Percentiles rank a stretch among this genome's conserved stretches.
These are phyloP conservation scores for Vishniacozyma victoriae DNA, from an alignment of 768 basidiomycete genomes.

Conservation along the genomic window DNA sequence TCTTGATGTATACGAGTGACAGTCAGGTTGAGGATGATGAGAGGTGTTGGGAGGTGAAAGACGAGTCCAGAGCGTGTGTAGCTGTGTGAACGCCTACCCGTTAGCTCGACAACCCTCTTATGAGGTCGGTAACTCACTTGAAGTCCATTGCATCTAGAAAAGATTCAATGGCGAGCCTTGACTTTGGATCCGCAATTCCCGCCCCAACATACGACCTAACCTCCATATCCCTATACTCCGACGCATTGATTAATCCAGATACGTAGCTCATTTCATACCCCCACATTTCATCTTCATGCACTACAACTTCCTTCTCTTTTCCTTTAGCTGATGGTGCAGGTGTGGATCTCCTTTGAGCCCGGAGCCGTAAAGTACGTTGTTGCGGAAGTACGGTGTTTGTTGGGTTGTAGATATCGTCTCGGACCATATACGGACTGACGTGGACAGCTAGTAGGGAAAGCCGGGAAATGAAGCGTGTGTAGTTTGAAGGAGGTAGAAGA, in stretches of 20 bases:
- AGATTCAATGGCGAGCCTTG: conserved; percentile 5
- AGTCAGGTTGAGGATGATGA: conserved; percentile 17
- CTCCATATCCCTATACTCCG: conserved; percentile 26
- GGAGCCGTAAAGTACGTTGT: conserved; percentile 17
- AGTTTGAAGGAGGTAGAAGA: conserved; percentile 18
- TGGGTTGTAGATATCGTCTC: conserved; percentile 17
- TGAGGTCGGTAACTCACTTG: conserved; percentile 15
- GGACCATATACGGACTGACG: conserved; percentile 9
- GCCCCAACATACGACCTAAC: conserved; percentile 24
- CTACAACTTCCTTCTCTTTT: conserved; percentile 1
- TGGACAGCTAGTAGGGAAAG: conserved; percentile 29
- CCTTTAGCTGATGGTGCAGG: neutral
- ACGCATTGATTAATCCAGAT: conserved; percentile 10
- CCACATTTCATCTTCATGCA: conserved; percentile 6
- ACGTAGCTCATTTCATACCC: conserved; percentile 23
- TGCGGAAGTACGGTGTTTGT: conserved; percentile 23
- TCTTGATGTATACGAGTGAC: conserved; percentile 12
- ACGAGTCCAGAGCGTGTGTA: conserved; percentile 16
- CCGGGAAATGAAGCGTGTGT: conserved; percentile 9
- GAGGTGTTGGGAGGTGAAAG: conserved; percentile 20
- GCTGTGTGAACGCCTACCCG: conserved; percentile 23
- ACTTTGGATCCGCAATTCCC: conserved; percentile 12
- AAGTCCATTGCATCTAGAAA: conserved; percentile 28
- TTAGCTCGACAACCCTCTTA: neutral
- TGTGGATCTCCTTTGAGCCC: conserved; percentile 1